These are phyloP conservation scores for Colletotrichum sansevieriae DNA, from an alignment of 2,329 filamentous ascomycete genomes.

Conservation along the genomic window DNA sequence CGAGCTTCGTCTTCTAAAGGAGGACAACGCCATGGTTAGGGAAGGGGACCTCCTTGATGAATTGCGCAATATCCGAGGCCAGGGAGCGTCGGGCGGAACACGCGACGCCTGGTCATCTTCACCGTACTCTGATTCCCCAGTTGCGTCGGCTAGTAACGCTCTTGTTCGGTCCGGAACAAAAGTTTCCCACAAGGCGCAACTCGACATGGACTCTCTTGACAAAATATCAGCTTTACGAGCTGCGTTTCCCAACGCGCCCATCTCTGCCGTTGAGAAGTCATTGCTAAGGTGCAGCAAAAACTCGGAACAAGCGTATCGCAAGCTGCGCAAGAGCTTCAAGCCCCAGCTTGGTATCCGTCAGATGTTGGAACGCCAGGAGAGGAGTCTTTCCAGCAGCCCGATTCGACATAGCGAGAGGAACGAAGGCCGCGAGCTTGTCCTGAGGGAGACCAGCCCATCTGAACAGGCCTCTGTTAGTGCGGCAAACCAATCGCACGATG, in stretches of 20 bases:
- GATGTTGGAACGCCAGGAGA: slow-evolving; percentile 47
- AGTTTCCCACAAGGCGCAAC: neutral
- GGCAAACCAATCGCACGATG: neutral
- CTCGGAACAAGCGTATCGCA: slow-evolving; percentile 54
- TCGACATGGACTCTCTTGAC: slow-evolving; percentile 46
- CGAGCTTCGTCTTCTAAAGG: slow-evolving; percentile 58
- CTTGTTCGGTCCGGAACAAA: slow-evolving; percentile 17
- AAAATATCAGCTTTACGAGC: slow-evolving; percentile 53
- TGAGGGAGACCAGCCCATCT: slow-evolving; percentile 9
- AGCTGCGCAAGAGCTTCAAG: slow-evolving; percentile 47
- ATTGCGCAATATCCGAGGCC: slow-evolving; percentile 24
- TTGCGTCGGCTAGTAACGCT: slow-evolving; percentile 21
- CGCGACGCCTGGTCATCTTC: neutral
- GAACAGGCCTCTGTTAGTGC: neutral
- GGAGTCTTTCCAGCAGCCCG: slow-evolving; percentile 22
- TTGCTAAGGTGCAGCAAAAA: slow-evolving; percentile 52
- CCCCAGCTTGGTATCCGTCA: slow-evolving; percentile 50
- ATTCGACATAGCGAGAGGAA: slow-evolving; percentile 15
- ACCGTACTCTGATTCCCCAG: neutral
- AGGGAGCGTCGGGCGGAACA: slow-evolving; percentile 1
- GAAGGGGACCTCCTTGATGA: slow-evolving; percentile 44
- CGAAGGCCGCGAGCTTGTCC: slow-evolving; percentile 15
- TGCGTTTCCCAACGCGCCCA: slow-evolving; percentile 59
- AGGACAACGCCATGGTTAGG: slow-evolving; percentile 53
- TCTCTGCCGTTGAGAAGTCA: slow-evolving; percentile 52